Base-by-base conservation (phyloP, 345 rosid genomes). In the Erucastrum elatum region DNA sequence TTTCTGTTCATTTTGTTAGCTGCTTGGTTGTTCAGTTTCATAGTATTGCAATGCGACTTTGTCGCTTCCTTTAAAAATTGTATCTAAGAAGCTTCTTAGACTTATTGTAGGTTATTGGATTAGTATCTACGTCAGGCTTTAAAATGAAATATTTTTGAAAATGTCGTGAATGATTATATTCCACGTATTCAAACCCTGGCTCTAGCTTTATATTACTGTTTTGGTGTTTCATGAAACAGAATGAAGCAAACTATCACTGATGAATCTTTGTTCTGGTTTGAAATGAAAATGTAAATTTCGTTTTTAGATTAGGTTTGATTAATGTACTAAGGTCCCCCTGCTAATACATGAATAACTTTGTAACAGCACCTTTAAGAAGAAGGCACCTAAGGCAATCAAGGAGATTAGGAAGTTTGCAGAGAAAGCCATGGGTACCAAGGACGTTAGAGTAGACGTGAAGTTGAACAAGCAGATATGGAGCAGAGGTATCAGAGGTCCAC, bases 391-490 rank as follows among this genome's bases (percentile, higher is more conserved):
- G 69, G 95, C 95, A 2, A 90, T 92, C 4, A 91, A 91, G 84
- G 97, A 90, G 69, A 86, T 91, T 58, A 88, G 91, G 82, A 88
- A 90, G 84, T 92, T 90, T 74, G 90, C 95, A 0, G 91, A 92
- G 66, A 89, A 90, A 77, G 93, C 90, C 1, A 90, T 92, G 93
- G 84, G 85, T 0, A 89, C 95, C 0, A 82, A 82, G 26, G 93
- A 90, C 65, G 92, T 89, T 0, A 87, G 97, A 15, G 92, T 92
- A 0, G 95, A 90, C 70, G 95, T 92, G 66, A 92, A 92, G 85
- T 84, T 92, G 49, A 92, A 92, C 93, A 89, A 90, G 86, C 91
- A 85, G 0, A 60, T 92, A 1, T 92, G 97, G 95, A 92, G 97
- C 85, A 86, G 82, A 46, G 97, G 95, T 2, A 90, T 92, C 62